Base-by-base conservation (phyloP, 2,329 filamentous ascomycete species). In the Myriosclerotinia curreyana region DNA sequence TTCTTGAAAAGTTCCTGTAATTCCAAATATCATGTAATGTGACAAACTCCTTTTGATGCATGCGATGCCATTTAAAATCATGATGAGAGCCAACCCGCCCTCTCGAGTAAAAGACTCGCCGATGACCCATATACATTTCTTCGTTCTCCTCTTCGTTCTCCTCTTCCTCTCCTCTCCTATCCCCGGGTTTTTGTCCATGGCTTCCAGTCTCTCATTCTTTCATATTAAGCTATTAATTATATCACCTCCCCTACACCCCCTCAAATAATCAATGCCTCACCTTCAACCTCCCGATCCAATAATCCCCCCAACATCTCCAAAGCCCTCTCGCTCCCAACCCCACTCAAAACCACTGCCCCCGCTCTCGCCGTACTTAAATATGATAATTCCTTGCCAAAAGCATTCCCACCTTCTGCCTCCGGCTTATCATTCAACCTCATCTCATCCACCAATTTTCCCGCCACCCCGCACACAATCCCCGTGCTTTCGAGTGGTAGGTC, bases 391-490 rank as follows among this genome's bases (percentile, higher is more conserved):
- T 91, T 85, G 9, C 61, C 62, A 25, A 62, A 66, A 20, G 38
- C 55, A 14, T 40, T 63, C 1, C 28, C 42, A 22, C 42, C 42
- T 11, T 59, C 55, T 59, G 48, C 55, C 9, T 59, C 28, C 1
- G 55, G 55, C 3, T 25, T 8, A n/a, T 64, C 68, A 42, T 66
- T 44, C 46, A 66, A 36, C 44, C 81, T 77, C 75, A 91, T 87
- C 53, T 90, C 90, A 58, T 90, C 86, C 0, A 92, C 89, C 36
- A 98, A 80, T 62, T 87, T 84, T 34, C 92, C 91, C 0, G 94
- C 93, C 2, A 99, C 91, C 36, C 95, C 94, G 70, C 93, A 97
- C 4, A 99, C 92, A 65, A 99, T 97, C 28, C 94, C 94, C 0
- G 93, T 96, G 9, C 92, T 92, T 75, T 96, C 92, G 50, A 94